Evolutionary conservation across 1,284 basidiomycete genomes (phyloP), one percentile per base, ranked within the genome.

Genomic region (Sporisorium reilianum): DNA sequence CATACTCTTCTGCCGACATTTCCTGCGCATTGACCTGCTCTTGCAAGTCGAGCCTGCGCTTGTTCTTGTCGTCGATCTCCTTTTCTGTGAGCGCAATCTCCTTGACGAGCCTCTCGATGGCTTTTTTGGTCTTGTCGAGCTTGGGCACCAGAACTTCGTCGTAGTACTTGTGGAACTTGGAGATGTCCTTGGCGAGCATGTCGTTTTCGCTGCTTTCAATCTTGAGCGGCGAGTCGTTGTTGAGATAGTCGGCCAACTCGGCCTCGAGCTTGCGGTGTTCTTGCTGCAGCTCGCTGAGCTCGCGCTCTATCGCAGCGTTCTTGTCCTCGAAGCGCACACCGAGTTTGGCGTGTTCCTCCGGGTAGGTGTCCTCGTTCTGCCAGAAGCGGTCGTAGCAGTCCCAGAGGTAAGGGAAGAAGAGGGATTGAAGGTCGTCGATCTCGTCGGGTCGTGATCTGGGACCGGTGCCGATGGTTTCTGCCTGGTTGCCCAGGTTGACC

Each of bases 321-420:
- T 76, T 77, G 22, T 67, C 58, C 48, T 70, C 75, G 55, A 84
- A 84, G 38, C 69, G 60, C 11, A 64, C 67, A 23, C 77, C 78
- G 16, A 84, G 78, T 62, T 64, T 75, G 34, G 66, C 78, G 28
- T 73, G 68, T 52, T 84, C 80, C 48, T 84, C 82, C 2, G 83
- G 83, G 45, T 79, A 84, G 5, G 69, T 72, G 62, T 84, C 83
- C 59, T 84, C 71, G 63, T 80, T 80, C 48, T 80, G 70, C 83
- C 83, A 84, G 64, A 84, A 84, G 48, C 75, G 69, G 26, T 80
- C 79, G 68, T 84, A 84, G 74, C 80, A 82, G 46, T 73, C 69
- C 82, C 82, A 84, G 9, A 84, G 68, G 66, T 79, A 84, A 25
- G 77, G 80, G 59, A 77, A 83, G 58, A 84, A 83, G 40, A 82